Conservation (phyloP, 768 basidiomycete species). For the Russula compacta region DNA sequence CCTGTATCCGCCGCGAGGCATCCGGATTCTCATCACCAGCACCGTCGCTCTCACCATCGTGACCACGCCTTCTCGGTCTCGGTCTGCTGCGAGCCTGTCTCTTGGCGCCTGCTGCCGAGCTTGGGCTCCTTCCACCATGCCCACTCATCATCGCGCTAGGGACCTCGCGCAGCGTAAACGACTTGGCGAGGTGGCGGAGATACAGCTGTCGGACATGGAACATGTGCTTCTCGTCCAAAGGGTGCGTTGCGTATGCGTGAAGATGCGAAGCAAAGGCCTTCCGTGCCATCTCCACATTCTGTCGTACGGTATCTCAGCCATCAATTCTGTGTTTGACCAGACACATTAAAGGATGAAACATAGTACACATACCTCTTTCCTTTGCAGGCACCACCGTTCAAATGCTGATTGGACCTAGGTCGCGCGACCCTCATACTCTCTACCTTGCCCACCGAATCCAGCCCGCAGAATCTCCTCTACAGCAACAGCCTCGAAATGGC, state of each 20-base stretch:
- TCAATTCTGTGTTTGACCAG: not conserved
- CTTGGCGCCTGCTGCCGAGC: conserved; percentile 17
- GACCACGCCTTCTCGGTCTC: conserved; percentile 10
- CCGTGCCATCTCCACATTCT: conserved; percentile 75
- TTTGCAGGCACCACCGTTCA: conserved; percentile 82
- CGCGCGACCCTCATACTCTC: conserved; percentile 80
- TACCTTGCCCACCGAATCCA: conserved; percentile 80
- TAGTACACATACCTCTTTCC: conserved; percentile 45
- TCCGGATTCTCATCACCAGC: conserved; percentile 35
- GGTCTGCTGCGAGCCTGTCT: not conserved
- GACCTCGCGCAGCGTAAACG: conserved; percentile 86
- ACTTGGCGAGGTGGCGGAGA: conserved; percentile 88
- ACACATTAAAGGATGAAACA: not conserved
- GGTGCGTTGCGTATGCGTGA: conserved; percentile 96
- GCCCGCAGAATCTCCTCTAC: conserved; percentile 64
- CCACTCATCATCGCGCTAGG: conserved; percentile 40
- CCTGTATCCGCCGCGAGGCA: conserved; percentile 78
- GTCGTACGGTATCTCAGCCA: not conserved
- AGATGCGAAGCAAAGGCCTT: conserved; percentile 88
- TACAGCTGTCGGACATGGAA: conserved; percentile 95
- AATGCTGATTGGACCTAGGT: conserved; percentile 94
- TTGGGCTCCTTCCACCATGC: conserved; percentile 9
- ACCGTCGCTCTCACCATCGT: conserved; percentile 8
- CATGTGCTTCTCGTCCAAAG: conserved; percentile 88
- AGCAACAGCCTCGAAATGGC: conserved; percentile 50